Base-by-base conservation (phyloP, 2,329 filamentous ascomycete genomes). In the Emmonsia crescens region DNA sequence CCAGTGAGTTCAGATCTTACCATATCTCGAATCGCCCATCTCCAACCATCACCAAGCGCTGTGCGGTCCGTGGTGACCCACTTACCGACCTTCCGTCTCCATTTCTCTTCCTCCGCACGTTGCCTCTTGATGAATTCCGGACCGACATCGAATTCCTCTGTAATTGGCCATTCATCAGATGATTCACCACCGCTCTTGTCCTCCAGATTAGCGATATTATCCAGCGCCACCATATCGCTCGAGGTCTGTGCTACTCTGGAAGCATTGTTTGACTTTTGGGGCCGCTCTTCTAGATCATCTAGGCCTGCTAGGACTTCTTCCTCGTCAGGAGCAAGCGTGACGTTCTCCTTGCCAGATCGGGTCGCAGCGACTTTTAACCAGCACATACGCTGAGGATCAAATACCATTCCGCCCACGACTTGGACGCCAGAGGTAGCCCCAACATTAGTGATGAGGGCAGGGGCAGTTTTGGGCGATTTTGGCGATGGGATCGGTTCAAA, bases 351-450 rank as follows among this genome's bases (percentile, higher is more conserved):
- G 12, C 68, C 69, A 10, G 70, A 67, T 38, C 71, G 80, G 72
- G 21, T 78, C 74, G 55, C 81, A 79, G 64, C 79, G 64, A 94
- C 80, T 74, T 96, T 96, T 61, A 97, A 82, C 94, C 94, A 99
- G 73, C 91, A 95, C 93, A 99, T 97, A 68, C 90, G 90, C 65
- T 91, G 87, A 3, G 94, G 94, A 71, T 99, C 94, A 73, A 97
- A 99, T 10, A 97, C 89, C 94, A 99, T 99, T 67, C 91, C 91
- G n/a, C 91, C 89, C 62, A 96, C 91, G 42, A 96, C 89, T 75
- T 96, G 92, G 16, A 96, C 88, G 64, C 91, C 92, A 70, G 93
- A 89, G 64, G 87, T 86, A 4, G 86, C 83, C 60, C 88, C 89
- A 66, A 96, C 89, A 66, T 96, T 94, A 56, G 91, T 91, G 69